Conservation (phyloP, 306 rosid genomes). For the Hylodesmum podocarpum region DNA sequence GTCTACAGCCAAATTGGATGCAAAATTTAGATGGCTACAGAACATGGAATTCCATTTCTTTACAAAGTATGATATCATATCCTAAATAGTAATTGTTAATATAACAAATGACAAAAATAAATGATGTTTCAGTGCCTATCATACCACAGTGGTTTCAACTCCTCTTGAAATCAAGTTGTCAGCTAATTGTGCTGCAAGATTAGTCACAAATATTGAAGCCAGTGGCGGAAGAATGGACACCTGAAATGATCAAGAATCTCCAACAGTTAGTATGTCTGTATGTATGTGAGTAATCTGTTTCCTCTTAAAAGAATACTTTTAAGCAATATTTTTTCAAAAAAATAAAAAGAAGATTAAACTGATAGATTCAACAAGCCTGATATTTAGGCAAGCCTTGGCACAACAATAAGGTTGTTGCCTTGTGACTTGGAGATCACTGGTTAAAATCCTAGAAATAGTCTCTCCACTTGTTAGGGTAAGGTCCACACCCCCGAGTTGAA, state of each 20-base stretch:
- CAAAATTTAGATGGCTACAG: conserved; percentile 17
- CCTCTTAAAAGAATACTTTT: neutral
- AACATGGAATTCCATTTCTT: neutral
- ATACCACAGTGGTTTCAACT: conserved; percentile 82
- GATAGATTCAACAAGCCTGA: neutral
- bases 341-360: neutral
- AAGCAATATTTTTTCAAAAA: neutral
- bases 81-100: neutral
- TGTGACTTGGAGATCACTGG: neutral
- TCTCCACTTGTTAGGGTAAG: neutral
- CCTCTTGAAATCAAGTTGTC: conserved; percentile 87
- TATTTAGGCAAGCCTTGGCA: neutral
- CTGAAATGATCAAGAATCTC: conserved; percentile 46
- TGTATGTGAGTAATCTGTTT: neutral
- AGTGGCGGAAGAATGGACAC: conserved; percentile 93
- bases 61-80: neutral
- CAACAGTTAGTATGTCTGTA: neutral
- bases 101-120: neutral
- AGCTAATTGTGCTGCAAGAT: conserved; percentile 77
- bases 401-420: neutral
- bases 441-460: neutral
- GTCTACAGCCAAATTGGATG: neutral
- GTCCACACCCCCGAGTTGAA: neutral
- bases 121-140: conserved; percentile 30
- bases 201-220: conserved; percentile 77